Evolutionary conservation across 805 yeast species (phyloP).

Genomic region (Limtongia smithiae): DNA sequence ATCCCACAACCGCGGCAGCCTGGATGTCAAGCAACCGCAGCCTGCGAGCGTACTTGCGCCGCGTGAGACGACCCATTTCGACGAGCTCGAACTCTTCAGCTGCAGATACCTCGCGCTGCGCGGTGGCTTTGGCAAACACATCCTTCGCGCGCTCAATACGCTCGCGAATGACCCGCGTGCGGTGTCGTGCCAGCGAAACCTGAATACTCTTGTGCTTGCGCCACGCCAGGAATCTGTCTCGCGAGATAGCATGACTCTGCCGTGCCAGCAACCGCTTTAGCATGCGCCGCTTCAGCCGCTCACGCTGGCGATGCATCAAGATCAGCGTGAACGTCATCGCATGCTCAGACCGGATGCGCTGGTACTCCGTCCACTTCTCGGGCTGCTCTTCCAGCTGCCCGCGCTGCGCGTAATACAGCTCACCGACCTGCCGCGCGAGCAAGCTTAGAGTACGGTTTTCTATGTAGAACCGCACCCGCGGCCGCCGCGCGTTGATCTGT

Average conservation of each 20-base stretch:
- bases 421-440: background rate
- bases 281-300: background rate
- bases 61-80: no score
- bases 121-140: no score
- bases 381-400: background rate
- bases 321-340: background rate
- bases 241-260: background rate
- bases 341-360: background rate
- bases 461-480: background rate
- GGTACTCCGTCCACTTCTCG: background rate
- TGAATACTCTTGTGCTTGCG: background rate
- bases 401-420: background rate
- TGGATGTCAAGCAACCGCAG: no score
- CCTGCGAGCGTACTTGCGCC: no score
- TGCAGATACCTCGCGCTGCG: no score
- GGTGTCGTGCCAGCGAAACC: slow-evolving; percentile 30
- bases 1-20: no score
- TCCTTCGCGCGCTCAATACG: no score
- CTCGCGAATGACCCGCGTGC: no score
- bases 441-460: background rate
- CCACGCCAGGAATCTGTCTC: background rate
- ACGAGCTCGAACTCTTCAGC: no score
- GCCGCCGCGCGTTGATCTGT: no score
- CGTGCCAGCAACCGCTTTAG: background rate
- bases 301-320: slow-evolving; percentile 1